phyloP scores from a whole-genome alignment of 352 stramenopile species.

The Globisporangium megalacanthum region DNA sequence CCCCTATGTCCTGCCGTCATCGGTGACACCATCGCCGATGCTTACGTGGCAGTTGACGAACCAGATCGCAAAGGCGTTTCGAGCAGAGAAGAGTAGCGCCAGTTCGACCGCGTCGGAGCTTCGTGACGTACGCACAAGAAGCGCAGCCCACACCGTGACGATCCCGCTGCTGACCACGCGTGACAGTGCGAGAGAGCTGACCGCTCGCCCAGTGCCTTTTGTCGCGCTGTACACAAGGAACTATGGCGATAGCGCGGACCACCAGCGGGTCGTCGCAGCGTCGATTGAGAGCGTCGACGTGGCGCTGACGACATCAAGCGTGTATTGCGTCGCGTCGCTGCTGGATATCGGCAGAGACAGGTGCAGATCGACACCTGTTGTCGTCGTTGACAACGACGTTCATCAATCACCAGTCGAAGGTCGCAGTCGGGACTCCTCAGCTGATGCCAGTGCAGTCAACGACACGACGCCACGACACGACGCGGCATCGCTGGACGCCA shows the following conservation, averaged over 20 bases:
- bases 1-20: background rate
- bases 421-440: background rate
- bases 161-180: slow-evolving; percentile 32
- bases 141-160: background rate
- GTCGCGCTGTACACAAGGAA: slow-evolving; percentile 41
- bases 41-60: slow-evolving; percentile 50
- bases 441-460: background rate
- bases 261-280: slow-evolving; percentile 26
- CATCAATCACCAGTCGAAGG: background rate
- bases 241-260: slow-evolving; percentile 31
- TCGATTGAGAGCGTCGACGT: slow-evolving; percentile 47
- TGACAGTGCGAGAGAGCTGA: slow-evolving; percentile 15
- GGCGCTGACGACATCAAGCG: slow-evolving; percentile 32
- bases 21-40: slow-evolving; percentile 28
- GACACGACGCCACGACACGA: background rate
- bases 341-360: background rate
- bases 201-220: slow-evolving; percentile 22
- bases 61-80: slow-evolving; percentile 35
- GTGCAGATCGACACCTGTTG: background rate
- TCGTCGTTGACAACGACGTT: background rate
- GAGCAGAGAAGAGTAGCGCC: slow-evolving; percentile 4
- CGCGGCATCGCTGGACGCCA: slow-evolving; percentile 6
- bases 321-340: slow-evolving; percentile 34
- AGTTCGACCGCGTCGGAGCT: background rate
- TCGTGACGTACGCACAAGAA: background rate